Evolutionary conservation across 805 yeast genomes (phyloP).

Genomic region (Torulaspora microellipsoides): DNA sequence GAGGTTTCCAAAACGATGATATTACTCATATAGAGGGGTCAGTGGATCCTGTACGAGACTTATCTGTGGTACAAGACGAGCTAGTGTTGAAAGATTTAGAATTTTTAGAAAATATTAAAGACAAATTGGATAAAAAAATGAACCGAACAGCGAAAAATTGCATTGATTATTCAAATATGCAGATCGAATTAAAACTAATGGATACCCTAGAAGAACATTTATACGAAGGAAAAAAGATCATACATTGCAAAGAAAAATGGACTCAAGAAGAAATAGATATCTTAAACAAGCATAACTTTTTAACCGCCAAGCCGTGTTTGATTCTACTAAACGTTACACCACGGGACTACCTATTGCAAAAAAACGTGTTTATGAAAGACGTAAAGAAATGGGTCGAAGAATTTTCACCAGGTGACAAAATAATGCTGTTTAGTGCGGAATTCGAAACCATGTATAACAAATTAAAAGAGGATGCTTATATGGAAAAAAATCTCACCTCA

Average conservation of each 20-base stretch:
- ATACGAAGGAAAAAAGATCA: slow-evolving; percentile 51
- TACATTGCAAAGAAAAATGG: slow-evolving; percentile 58
- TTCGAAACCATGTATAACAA: slow-evolving; percentile 39
- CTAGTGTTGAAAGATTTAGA: slow-evolving; percentile 74
- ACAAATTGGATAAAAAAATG: slow-evolving; percentile 42
- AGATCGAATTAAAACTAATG: slow-evolving; percentile 37
- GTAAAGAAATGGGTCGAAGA: slow-evolving; percentile 63
- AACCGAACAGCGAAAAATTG: slow-evolving; percentile 39
- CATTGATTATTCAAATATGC: slow-evolving; percentile 46
- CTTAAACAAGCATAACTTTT: slow-evolving; percentile 63
- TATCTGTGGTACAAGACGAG: slow-evolving; percentile 71
- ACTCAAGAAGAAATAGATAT: slow-evolving; percentile 57
- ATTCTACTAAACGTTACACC: slow-evolving; percentile 70
- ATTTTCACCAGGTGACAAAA: slow-evolving; percentile 61
- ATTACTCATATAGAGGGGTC: slow-evolving; percentile 70
- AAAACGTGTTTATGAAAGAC: slow-evolving; percentile 46
- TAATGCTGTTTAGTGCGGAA: slow-evolving; percentile 64
- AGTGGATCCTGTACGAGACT: slow-evolving; percentile 71
- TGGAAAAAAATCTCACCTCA: slow-evolving; percentile 10
- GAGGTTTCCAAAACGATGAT: slow-evolving; percentile 72
- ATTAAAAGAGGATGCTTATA: slow-evolving; percentile 29
- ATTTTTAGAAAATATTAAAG: slow-evolving; percentile 56
- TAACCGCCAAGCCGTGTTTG: slow-evolving; percentile 88
- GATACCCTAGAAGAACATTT: slow-evolving; percentile 44
- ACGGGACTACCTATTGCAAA: slow-evolving; percentile 54